phyloP scores from a whole-genome alignment of 1,284 basidiomycete species.

The Blastosporella zonata region DNA sequence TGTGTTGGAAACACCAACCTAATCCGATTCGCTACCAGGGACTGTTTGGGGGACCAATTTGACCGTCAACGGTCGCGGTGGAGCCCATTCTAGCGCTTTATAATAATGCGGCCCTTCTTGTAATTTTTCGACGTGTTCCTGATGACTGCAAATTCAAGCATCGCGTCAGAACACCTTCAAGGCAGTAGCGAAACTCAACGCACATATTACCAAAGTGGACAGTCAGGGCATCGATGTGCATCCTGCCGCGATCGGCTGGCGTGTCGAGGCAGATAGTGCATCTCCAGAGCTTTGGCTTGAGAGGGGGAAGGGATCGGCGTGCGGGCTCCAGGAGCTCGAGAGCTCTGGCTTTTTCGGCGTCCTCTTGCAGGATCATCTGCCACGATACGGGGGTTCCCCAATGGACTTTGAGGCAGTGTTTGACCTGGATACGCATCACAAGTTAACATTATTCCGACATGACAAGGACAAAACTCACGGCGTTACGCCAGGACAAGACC shows the following conservation, averaged over 20 bases:
- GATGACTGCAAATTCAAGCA: neutral
- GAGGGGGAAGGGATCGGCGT: constrained; percentile 6
- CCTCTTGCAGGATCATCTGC: constrained; percentile 27
- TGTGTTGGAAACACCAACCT: no score
- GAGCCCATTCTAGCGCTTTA: constrained; percentile 13
- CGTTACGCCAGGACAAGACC: constrained; percentile 32
- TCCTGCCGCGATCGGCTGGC: constrained; percentile 19
- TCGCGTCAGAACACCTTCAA: neutral
- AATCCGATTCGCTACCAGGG: no score
- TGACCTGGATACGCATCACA: constrained; percentile 23
- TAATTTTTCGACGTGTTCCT: neutral
- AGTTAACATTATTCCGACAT: neutral
- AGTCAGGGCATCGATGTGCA: constrained; percentile 20
- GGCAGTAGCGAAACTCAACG: neutral
- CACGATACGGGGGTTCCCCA: constrained; percentile 29
- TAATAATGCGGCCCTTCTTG: constrained; percentile 4
- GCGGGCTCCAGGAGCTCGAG: constrained; percentile 20
- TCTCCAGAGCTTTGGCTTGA: constrained; percentile 23
- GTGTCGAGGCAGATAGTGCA: constrained; percentile 28
- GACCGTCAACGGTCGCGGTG: neutral
- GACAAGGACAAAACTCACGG: constrained; percentile 22
- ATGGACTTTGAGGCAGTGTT: constrained; percentile 30
- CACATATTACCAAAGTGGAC: constrained; percentile 16
- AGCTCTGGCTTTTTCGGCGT: constrained; percentile 21
- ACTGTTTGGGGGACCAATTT: neutral